Evolutionary conservation across 2,329 filamentous ascomycete species (phyloP).

Genomic region (Diplodia corticola): DNA sequence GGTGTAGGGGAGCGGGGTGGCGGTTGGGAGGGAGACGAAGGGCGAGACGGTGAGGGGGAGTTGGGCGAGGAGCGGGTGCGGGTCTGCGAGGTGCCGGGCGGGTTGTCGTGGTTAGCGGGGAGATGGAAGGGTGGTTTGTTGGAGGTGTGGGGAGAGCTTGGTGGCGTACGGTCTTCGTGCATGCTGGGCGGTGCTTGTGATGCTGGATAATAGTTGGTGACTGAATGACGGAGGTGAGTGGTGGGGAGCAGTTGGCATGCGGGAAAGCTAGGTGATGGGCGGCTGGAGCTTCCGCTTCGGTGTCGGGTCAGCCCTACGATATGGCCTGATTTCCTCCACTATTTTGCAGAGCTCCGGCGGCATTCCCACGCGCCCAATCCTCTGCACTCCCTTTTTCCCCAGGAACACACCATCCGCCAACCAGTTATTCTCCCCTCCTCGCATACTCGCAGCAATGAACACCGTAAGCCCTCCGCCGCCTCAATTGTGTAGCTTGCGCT

Average conservation of each 20-base stretch:
- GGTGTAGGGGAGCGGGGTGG: conserved; percentile 90
- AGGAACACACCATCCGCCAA: background rate
- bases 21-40: conserved; percentile 85
- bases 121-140: conserved; percentile 5
- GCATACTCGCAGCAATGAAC: conserved; percentile 48
- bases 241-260: background rate
- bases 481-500: conserved; percentile 25
- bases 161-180: conserved; percentile 35
- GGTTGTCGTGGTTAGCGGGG: conserved; percentile 3
- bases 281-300: conserved; percentile 16
- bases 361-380: conserved; percentile 3
- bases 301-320: conserved; percentile 16
- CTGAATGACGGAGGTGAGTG: background rate
- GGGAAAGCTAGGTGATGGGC: conserved; percentile 11
- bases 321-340: conserved; percentile 21
- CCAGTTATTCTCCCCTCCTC: background rate
- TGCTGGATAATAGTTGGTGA: background rate
- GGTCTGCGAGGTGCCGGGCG: conserved; percentile 42
- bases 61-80: conserved; percentile 87
- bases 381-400: conserved; percentile 11
- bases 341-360: conserved; percentile 9
- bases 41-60: conserved; percentile 92
- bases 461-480: conserved; percentile 45
- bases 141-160: conserved; percentile 18
- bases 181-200: conserved; percentile 24